phyloP scores from a whole-genome alignment of 140 eudicot genomes.

The Erigeron philadelphicus region DNA sequence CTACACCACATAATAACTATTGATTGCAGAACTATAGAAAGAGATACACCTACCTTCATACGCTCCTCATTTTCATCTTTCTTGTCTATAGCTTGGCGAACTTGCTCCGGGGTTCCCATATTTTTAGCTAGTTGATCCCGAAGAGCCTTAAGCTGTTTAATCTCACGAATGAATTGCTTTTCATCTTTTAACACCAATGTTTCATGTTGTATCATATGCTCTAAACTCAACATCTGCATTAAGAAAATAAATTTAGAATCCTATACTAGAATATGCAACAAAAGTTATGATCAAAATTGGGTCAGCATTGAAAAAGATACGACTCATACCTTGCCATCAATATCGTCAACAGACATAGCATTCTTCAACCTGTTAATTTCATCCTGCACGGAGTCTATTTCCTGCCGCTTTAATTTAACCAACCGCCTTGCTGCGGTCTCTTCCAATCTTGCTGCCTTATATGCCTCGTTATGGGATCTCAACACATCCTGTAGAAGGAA shows the following conservation, averaged over 20 bases:
- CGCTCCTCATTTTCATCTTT: conserved; percentile 59
- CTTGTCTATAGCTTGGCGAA: conserved; percentile 60
- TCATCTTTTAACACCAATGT: conserved; percentile 68
- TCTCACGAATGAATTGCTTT: conserved; percentile 68
- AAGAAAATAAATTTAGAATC: conserved; percentile 15
- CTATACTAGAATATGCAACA: conserved; percentile 17
- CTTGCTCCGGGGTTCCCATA: conserved; percentile 60
- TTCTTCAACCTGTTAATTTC: conserved; percentile 62
- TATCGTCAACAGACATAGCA: conserved; percentile 70
- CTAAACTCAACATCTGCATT: conserved; percentile 61
- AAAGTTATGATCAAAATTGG: conserved; percentile 3
- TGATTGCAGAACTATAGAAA: background rate
- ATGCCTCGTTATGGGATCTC: conserved; percentile 36
- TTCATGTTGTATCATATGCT: conserved; percentile 77
- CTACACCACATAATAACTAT: conserved; percentile 2
- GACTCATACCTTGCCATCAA: conserved; percentile 54
- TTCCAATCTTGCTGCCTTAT: conserved; percentile 52
- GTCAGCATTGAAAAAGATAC: conserved; percentile 15
- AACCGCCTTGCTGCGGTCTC: conserved; percentile 50
- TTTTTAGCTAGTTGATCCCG: conserved; percentile 57
- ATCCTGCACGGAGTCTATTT: conserved; percentile 58
- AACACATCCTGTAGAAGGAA: conserved; percentile 50
- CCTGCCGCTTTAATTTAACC: conserved; percentile 55
- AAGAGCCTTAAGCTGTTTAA: conserved; percentile 56
- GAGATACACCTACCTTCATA: conserved; percentile 48